Evolutionary conservation across 371 early-diverging fungal species (phyloP).

Genomic region (Mortierella sp.): DNA sequence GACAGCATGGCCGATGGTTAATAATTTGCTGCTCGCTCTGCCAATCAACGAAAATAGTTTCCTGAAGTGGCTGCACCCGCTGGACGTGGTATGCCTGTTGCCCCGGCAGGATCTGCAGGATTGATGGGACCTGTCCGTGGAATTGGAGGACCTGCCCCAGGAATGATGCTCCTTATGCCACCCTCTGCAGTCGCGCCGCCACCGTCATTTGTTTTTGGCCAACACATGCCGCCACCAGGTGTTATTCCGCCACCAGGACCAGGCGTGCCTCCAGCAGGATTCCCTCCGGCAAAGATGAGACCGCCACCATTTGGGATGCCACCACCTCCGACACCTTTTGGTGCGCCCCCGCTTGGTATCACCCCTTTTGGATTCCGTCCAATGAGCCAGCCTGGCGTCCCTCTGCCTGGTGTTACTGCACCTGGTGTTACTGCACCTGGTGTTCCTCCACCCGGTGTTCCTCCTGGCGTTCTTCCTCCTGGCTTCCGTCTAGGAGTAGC

Average conservation of each 20-base stretch:
- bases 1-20: neutral
- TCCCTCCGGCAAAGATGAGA: slow-evolving; percentile 48
- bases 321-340: slow-evolving; percentile 68
- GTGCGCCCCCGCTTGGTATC: slow-evolving; percentile 70
- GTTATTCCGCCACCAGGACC: slow-evolving; percentile 50
- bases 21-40: slow-evolving; percentile 29
- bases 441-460: neutral
- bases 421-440: slow-evolving; percentile 60
- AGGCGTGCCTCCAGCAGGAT: slow-evolving; percentile 65
- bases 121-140: slow-evolving; percentile 93
- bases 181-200: slow-evolving; percentile 56
- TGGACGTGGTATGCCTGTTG: slow-evolving; percentile 92
- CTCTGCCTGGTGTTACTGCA: slow-evolving; percentile 47
- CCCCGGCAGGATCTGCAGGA: slow-evolving; percentile 72
- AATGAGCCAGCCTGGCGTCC: slow-evolving; percentile 45
- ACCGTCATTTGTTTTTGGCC: slow-evolving; percentile 83
- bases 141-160: slow-evolving; percentile 91
- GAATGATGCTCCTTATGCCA: slow-evolving; percentile 80
- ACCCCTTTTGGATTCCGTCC: slow-evolving; percentile 62
- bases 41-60: slow-evolving; percentile 74
- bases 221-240: slow-evolving; percentile 68
- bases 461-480: neutral
- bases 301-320: slow-evolving; percentile 1
- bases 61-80: slow-evolving; percentile 82
- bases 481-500: slow-evolving; percentile 57